These are phyloP conservation scores for Petunia axillaris DNA, from an alignment of 257 asterid species.

Conservation along the genomic window DNA sequence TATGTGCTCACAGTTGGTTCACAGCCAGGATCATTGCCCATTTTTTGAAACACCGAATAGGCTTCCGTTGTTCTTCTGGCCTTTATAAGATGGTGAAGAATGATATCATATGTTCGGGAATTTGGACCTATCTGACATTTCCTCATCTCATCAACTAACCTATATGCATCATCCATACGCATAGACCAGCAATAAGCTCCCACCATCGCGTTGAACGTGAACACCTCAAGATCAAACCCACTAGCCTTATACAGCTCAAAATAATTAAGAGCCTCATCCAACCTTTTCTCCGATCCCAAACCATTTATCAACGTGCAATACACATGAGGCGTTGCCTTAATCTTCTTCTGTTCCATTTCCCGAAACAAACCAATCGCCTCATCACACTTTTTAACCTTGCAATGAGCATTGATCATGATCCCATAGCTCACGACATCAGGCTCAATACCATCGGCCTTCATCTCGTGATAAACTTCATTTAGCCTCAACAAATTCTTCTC, in stretches of 20 bases:
- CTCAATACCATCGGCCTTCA: slow-evolving; percentile 66
- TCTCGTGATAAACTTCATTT: slow-evolving; percentile 72
- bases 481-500: slow-evolving; percentile 60
- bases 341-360: slow-evolving; percentile 61
- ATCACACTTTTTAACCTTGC: slow-evolving; percentile 57
- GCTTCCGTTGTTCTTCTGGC: slow-evolving; percentile 58
- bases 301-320: slow-evolving; percentile 84
- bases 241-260: slow-evolving; percentile 57
- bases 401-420: slow-evolving; percentile 65
- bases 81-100: slow-evolving; percentile 68
- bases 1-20: slow-evolving; percentile 71
- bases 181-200: slow-evolving; percentile 85
- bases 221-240: slow-evolving; percentile 51
- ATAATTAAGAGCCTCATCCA: slow-evolving; percentile 63
- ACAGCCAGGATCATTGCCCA: slow-evolving; percentile 60
- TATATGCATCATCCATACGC: slow-evolving; percentile 55
- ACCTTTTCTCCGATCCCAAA: slow-evolving; percentile 70
- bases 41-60: slow-evolving; percentile 52
- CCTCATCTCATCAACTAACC: slow-evolving; percentile 67
- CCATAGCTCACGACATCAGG: slow-evolving; percentile 84
- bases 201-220: slow-evolving; percentile 76
- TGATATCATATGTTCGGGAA: slow-evolving; percentile 68
- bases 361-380: slow-evolving; percentile 53
- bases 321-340: slow-evolving; percentile 72
- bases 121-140: slow-evolving; percentile 66